Conservation (phyloP, 2,329 filamentous ascomycete genomes). For the Chaetomiaceae sp. region DNA sequence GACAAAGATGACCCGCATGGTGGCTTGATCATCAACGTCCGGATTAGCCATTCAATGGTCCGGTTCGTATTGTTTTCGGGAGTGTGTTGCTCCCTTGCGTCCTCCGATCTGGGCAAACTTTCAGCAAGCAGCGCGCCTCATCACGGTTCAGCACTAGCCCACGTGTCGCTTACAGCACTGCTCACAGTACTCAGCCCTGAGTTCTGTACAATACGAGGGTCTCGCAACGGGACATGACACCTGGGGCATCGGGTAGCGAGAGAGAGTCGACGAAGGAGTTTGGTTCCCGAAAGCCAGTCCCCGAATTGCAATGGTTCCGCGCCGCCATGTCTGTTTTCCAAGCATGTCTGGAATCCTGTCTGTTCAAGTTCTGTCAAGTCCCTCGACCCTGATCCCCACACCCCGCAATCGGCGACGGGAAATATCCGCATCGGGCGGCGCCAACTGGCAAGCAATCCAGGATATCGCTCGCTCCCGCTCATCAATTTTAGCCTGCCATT, state of each 20-base stretch:
- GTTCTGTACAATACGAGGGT: neutral
- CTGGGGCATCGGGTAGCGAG: no score
- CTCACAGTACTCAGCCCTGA: no score
- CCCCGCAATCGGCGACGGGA: slow-evolving; percentile 12
- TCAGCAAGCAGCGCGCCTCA: neutral
- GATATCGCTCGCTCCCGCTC: neutral
- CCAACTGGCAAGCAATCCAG: neutral
- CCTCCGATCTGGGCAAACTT: neutral
- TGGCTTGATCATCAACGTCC: neutral
- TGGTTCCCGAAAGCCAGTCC: no score
- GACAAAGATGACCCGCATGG: neutral
- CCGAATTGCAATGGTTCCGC: no score
- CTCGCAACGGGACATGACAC: no score
- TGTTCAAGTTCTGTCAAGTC: slow-evolving; percentile 3
- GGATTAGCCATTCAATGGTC: neutral
- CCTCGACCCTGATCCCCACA: slow-evolving; percentile 2
- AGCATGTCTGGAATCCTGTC: slow-evolving; percentile 4
- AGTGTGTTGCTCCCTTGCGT: neutral
- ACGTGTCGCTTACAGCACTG: neutral
- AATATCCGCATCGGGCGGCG: neutral
- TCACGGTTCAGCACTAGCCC: neutral
- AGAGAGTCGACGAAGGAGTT: no score
- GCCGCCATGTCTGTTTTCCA: neutral
- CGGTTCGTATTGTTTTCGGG: no score
- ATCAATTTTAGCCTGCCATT: neutral